Evolutionary conservation across 768 basidiomycete species (phyloP).

Genomic region (Lactarius pseudohatsudake): DNA sequence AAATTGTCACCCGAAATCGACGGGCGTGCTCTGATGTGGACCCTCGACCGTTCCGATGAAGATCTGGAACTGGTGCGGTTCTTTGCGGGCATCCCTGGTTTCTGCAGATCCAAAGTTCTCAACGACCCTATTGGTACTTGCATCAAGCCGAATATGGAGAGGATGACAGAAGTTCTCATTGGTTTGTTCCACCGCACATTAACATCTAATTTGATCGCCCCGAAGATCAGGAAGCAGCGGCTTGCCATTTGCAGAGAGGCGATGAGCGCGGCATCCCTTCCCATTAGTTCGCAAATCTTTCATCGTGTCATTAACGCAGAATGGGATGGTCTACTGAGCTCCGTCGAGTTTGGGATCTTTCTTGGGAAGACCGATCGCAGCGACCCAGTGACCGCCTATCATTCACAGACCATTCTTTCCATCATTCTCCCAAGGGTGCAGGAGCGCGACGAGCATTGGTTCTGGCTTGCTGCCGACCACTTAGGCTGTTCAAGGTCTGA

Average conservation of each 20-base stretch:
- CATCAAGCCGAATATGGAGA: constrained; percentile 1
- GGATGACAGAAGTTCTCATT: neutral
- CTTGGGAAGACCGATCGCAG: neutral
- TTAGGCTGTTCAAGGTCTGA: neutral
- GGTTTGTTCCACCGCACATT: neutral
- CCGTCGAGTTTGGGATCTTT: neutral
- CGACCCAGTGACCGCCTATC: neutral
- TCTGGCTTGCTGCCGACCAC: neutral
- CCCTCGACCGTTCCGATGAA: neutral
- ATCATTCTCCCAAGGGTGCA: neutral
- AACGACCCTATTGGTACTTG: neutral
- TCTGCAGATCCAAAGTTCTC: neutral
- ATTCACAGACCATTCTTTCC: neutral
- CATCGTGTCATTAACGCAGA: neutral
- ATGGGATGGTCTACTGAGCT: neutral
- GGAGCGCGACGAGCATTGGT: constrained; percentile 9
- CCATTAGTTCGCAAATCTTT: neutral
- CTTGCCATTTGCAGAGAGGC: neutral
- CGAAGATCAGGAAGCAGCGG: neutral
- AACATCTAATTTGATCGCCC: neutral
- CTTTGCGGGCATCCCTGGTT: neutral
- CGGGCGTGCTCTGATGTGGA: neutral
- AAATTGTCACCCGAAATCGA: neutral
- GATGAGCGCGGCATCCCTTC: neutral
- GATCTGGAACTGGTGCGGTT: neutral